These are phyloP conservation scores for Brassica balearica DNA, from an alignment of 441 rosid genomes.

Conservation along the genomic window DNA sequence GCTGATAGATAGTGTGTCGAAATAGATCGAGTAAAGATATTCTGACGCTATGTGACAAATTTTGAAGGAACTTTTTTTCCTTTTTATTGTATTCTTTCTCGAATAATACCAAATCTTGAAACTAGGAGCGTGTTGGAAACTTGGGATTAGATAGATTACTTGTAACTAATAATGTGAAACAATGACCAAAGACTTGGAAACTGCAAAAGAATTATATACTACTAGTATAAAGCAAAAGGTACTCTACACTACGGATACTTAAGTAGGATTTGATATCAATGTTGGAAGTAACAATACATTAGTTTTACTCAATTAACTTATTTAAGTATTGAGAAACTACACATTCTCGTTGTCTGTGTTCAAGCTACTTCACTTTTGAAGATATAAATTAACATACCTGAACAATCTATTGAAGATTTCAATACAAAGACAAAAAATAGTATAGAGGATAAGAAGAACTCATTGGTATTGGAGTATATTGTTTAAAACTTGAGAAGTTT, in stretches of 20 bases:
- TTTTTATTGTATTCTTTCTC: slow-evolving; percentile 24
- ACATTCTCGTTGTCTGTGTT: slow-evolving; percentile 24
- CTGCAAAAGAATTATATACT: slow-evolving; percentile 26
- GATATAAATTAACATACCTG: slow-evolving; percentile 11
- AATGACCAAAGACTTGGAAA: slow-evolving; percentile 43
- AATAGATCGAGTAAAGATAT: slow-evolving; percentile 10
- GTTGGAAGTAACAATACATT: slow-evolving; percentile 38
- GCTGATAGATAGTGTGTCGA: neutral
- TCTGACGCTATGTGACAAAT: slow-evolving; percentile 33
- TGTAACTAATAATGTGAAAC: slow-evolving; percentile 36
- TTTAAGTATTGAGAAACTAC: slow-evolving; percentile 22
- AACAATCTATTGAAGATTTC: slow-evolving; percentile 22
- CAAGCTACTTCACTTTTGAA: slow-evolving; percentile 20
- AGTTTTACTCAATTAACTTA: neutral
- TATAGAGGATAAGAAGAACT: neutral
- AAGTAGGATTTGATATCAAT: slow-evolving; percentile 45
- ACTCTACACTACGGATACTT: slow-evolving; percentile 14
- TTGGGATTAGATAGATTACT: slow-evolving; percentile 40
- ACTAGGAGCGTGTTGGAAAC: slow-evolving; percentile 34
- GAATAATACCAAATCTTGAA: slow-evolving; percentile 43
- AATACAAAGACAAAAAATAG: neutral
- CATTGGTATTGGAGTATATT: neutral
- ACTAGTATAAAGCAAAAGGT: neutral
- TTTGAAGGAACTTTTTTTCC: neutral
- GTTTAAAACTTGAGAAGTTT: neutral